Evolutionary conservation across 768 basidiomycete genomes (phyloP).

Genomic region (Lactifluus subvellereus): DNA sequence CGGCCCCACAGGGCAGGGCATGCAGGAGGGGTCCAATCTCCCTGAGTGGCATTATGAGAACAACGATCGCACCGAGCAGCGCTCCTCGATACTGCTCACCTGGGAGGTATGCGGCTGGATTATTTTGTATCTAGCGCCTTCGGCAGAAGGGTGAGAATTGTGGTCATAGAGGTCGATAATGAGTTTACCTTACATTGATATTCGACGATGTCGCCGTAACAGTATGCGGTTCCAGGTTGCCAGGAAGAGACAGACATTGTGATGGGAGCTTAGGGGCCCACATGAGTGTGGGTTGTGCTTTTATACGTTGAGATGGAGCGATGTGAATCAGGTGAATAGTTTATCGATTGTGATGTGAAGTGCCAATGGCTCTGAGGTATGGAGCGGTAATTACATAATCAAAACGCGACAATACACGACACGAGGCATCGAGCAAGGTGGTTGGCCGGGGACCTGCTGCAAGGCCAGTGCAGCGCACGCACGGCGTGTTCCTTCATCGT

Average conservation of each 20-base stretch:
- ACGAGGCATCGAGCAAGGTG: not conserved
- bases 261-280: not conserved
- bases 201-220: conserved; percentile 45
- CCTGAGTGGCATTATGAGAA: conserved; percentile 31
- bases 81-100: conserved; percentile 32
- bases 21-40: conserved; percentile 59
- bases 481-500: not conserved
- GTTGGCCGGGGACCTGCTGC: not conserved
- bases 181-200: conserved; percentile 36
- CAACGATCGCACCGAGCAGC: not conserved
- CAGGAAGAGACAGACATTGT: conserved; percentile 43
- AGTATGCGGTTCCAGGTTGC: conserved; percentile 61
- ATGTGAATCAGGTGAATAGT: not conserved
- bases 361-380: not conserved
- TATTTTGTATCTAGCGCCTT: conserved; percentile 58
- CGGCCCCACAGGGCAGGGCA: conserved; percentile 68
- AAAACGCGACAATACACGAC: not conserved
- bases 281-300: not conserved
- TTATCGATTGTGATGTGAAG: not conserved
- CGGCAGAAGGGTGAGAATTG: not conserved
- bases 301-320: not conserved
- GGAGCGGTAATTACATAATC: conserved; percentile 3
- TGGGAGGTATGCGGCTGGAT: conserved; percentile 68
- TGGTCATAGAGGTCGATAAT: conserved; percentile 3
- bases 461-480: conserved; percentile 1